Base-by-base conservation (phyloP, 257 asterid species). In the Solanum corneliomulleri region DNA sequence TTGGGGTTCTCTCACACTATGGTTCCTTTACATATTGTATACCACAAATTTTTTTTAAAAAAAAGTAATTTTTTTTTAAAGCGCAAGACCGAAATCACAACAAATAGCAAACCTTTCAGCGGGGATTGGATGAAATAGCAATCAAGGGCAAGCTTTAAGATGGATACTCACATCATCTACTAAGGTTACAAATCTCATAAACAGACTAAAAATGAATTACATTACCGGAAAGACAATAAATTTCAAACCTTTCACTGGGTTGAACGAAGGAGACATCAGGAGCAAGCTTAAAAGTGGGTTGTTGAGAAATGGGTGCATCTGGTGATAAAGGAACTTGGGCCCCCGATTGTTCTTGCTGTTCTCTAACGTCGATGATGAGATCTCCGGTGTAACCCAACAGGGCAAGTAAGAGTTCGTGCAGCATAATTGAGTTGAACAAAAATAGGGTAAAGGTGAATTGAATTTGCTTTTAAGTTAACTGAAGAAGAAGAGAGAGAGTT, bases 321-420 rank as follows among this genome's bases (percentile, higher is more conserved):
- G 93, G 92, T 5, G 96, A 91, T 85, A 95, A 83, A 83, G 88
- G 89, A 69, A 93, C 87, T 29, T 90, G 90, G 85, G 91, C 91
- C 33, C 82, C 82, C 31, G 94, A 83, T 58, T 93, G 85, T 70
- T 93, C 87, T 45, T 88, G 91, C 82, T 91, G 90, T 86, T 95
- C 96, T 87, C 97, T 91, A 86, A 90, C 91, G 90, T 97, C 99
- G 92, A 96, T 92, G 58, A 97, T 95, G 91, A 97, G 98, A 91
- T 96, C 99, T 81, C 99, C 99, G 69, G 99, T 97, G 95, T 93
- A 94, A 91, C 99, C 99, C 27, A 97, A 60, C 25, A 97, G 96
- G 39, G 98, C 95, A 84, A 96, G 37, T 72, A 97, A 93, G 88
- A 97, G 89, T 89, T 97, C 99, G 95, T 97, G 99, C 62, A 97